Percentiles rank a stretch among this genome's conserved stretches.
These are phyloP conservation scores for Taxawa tesnikishii DNA, from an alignment of 2,329 filamentous ascomycete species.

Conservation along the genomic window DNA sequence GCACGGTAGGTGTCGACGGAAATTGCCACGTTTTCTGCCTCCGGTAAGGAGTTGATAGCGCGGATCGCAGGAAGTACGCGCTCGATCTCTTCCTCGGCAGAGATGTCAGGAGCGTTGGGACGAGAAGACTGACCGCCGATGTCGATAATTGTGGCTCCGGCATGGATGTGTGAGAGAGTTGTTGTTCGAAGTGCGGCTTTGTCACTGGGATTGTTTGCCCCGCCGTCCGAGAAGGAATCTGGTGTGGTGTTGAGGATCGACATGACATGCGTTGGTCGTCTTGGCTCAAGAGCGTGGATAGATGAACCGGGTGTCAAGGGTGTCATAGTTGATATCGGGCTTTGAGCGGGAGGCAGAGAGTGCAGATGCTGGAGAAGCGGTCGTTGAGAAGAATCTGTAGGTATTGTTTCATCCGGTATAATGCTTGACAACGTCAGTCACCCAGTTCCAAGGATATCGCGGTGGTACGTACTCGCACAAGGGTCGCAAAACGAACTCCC, in stretches of 20 bases:
- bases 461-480: conserved; percentile 53
- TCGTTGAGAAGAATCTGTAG: conserved; percentile 14
- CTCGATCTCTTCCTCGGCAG: conserved; percentile 58
- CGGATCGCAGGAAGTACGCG: conserved; percentile 71
- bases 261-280: conserved; percentile 68
- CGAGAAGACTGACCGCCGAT: conserved; percentile 89
- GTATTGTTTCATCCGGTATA: conserved; percentile 26
- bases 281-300: conserved; percentile 44
- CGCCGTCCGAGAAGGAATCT: conserved; percentile 94
- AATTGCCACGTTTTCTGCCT: conserved; percentile 54
- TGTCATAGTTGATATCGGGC: conserved; percentile 24
- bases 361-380: conserved; percentile 3
- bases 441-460: conserved; percentile 5
- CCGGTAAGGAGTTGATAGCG: conserved; percentile 55
- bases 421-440: conserved; percentile 23
- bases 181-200: conserved; percentile 40
- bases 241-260: conserved; percentile 89
- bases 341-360: background rate
- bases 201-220: conserved; percentile 42
- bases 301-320: conserved; percentile 30
- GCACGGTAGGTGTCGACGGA: conserved; percentile 92
- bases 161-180: conserved; percentile 48
- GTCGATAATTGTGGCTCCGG: conserved; percentile 76
- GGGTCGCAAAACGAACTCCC: conserved; percentile 86
- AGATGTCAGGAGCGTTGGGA: conserved; percentile 58